phyloP scores from a whole-genome alignment of 2,329 filamentous ascomycete species.

The Penicillium sp. region DNA sequence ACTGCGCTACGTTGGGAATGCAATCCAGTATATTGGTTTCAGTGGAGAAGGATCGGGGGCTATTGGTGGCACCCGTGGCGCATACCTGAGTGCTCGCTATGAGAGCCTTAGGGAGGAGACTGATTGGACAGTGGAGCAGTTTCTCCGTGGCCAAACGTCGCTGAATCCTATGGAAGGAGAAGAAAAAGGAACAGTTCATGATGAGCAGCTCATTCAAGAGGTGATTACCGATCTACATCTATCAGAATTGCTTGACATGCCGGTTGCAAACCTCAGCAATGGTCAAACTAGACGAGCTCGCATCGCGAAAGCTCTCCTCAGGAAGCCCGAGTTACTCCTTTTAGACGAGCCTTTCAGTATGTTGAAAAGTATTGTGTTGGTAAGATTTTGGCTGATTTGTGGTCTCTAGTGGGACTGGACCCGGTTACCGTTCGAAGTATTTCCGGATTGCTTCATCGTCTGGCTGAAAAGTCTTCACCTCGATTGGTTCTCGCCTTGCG shows the following conservation, averaged over 20 bases:
- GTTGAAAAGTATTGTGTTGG: slow-evolving; percentile 16
- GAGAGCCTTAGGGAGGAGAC: slow-evolving; percentile 83
- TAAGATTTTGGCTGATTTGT: slow-evolving; percentile 11
- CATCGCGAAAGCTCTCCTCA: slow-evolving; percentile 83
- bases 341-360: slow-evolving; percentile 87
- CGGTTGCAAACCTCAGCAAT: slow-evolving; percentile 88
- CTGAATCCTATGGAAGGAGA: slow-evolving; percentile 69
- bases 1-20: slow-evolving; percentile 61
- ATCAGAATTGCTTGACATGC: slow-evolving; percentile 69
- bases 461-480: slow-evolving; percentile 68
- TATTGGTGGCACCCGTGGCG: slow-evolving; percentile 56
- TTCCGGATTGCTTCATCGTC: slow-evolving; percentile 66
- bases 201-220: slow-evolving; percentile 55
- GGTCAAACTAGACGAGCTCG: slow-evolving; percentile 84
- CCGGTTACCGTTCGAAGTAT: slow-evolving; percentile 74
- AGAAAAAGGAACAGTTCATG: slow-evolving; percentile 51
- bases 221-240: slow-evolving; percentile 72
- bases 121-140: slow-evolving; percentile 82
- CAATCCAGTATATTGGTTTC: slow-evolving; percentile 89
- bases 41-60: slow-evolving; percentile 65
- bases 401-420: slow-evolving; percentile 73
- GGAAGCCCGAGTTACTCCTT: slow-evolving; percentile 75
- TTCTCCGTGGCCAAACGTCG: slow-evolving; percentile 76
- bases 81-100: slow-evolving; percentile 86
- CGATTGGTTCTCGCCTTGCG: slow-evolving; percentile 74